Percentiles rank a stretch among this genome's conserved stretches.
phyloP scores from a whole-genome alignment of 1,284 basidiomycete species.

The Trichosporon sp. region DNA sequence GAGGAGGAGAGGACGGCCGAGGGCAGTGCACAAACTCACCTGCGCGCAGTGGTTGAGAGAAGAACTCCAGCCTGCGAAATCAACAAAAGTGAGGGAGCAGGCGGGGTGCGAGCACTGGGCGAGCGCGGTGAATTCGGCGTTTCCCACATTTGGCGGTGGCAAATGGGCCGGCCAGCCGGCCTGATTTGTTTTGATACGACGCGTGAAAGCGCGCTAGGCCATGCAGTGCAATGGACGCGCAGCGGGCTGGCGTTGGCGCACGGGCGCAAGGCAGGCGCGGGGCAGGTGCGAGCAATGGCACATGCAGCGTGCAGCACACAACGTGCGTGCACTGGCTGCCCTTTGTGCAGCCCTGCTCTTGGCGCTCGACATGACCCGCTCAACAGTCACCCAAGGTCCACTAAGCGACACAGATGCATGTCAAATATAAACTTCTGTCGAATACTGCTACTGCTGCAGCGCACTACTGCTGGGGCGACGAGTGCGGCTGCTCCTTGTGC shows the following conservation, averaged over 20 bases:
- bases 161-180: background rate
- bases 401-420: background rate
- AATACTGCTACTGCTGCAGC: background rate
- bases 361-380: no score
- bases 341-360: no score
- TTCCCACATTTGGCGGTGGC: background rate
- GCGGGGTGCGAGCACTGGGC: background rate
- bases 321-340: no score
- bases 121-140: background rate
- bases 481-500: background rate
- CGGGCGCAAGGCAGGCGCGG: no score
- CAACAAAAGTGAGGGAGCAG: background rate
- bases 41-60: background rate
- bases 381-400: background rate
- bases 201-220: background rate
- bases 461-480: background rate
- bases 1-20: no score
- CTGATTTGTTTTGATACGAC: background rate
- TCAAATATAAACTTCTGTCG: slow-evolving; percentile 2
- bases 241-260: no score
- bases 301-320: background rate
- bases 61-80: background rate
- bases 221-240: background rate
- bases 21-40: no score
- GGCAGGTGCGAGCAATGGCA: background rate